Conservation (phyloP, 805 yeast genomes). For the Lipomyces yamadae region DNA sequence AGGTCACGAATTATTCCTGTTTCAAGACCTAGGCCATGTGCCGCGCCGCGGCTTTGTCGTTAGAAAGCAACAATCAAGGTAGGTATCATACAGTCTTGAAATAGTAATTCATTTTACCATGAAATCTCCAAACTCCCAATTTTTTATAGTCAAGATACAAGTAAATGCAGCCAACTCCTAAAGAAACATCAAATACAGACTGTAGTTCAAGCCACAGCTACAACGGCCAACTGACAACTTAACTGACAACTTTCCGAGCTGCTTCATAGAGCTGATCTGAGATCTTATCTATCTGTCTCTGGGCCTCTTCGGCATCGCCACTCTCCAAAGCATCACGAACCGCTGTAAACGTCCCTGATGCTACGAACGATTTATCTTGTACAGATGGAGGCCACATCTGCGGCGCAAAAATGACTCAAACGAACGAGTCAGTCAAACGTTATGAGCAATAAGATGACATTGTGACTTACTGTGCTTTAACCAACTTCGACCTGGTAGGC, state of each 20-base stretch:
- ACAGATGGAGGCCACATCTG: constrained; percentile 60
- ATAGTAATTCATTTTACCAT: not conserved
- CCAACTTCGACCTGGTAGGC: constrained; percentile 59
- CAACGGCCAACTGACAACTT: not conserved
- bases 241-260: constrained; percentile 24
- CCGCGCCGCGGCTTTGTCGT: no score
- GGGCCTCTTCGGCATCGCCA: constrained; percentile 59
- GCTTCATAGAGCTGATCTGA: constrained; percentile 18
- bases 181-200: not conserved
- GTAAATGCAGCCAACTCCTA: constrained; percentile 1
- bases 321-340: constrained; percentile 67
- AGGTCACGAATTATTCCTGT: no score
- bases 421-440: constrained; percentile 1
- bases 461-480: constrained; percentile 58
- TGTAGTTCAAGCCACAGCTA: not conserved
- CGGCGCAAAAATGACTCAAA: constrained; percentile 58
- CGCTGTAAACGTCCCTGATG: constrained; percentile 63
- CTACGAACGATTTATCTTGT: constrained; percentile 55
- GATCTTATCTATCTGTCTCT: constrained; percentile 39
- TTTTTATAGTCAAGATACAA: not conserved
- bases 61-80: no score
- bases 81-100: not conserved
- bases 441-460: constrained; percentile 48
- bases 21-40: no score
- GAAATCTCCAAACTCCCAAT: not conserved